Evolutionary conservation across 1,284 basidiomycete genomes (phyloP), one percentile per base, ranked within the genome.

Genomic region (Puccinia coronata): DNA sequence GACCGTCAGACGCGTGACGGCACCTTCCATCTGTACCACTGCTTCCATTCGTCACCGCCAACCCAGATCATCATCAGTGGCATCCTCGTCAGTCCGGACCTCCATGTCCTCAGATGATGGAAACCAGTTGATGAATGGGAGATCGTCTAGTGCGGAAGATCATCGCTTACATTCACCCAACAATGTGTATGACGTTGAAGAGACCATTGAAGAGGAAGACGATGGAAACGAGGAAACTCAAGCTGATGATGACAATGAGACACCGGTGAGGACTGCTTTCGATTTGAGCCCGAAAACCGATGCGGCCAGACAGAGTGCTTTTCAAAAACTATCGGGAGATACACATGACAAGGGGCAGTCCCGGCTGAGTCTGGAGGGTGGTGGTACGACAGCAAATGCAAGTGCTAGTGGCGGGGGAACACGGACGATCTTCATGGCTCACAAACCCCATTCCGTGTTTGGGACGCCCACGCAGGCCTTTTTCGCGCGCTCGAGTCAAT

Each of bases 201-300:
- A 80, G 59, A 80, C 70, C 23, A 80, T 80, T 73, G 78, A 80
- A 73, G 78, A 80, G 61, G 78, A 80, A 49, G 70, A 80, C 59
- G 78, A 79, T 79, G 77, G 65, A 16, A 25, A 28, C 36, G 69
- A 80, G 43, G 65, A 71, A 47, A 31, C 51, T 39, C 23, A 28
- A 31, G 55, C 23, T 2, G 9, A 41, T 8, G 9, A 41, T 8
- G 55, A 74, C 20, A 39, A 23, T 25, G 53, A 23, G 34, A 23
- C 57, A 39, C 11, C 55, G 20, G 41, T 43, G 8, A 25, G 28
- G 23, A 51, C n/a, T 5, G 55, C 59, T 41, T 39, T 31, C 14
- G 75, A 49, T 28, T 61, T 36, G 2, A 41, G 67, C 14, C 28
- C 34, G 2, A 23, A 67, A 36, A 51, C 67, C 31, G 77, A 79